Conservation (phyloP, 192 early-diverging fungal species). For the Umbelopsis vinacea region DNA sequence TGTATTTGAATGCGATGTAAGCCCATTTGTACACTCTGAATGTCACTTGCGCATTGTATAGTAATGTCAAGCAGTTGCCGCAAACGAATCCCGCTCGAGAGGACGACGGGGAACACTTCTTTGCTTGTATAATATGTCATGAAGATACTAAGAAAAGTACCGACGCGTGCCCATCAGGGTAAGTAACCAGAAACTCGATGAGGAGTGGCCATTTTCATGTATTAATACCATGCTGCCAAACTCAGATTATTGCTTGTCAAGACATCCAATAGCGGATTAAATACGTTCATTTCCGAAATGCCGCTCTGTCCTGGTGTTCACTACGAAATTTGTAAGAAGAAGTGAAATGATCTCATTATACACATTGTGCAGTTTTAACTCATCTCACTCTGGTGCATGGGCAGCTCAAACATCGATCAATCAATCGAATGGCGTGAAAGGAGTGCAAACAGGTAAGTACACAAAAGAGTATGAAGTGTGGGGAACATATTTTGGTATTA, state of each 20-base stretch:
- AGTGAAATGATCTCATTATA: not conserved
- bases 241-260: not conserved
- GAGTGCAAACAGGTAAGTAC: not conserved
- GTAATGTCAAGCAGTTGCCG: not conserved
- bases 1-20: slow-evolving; percentile 13
- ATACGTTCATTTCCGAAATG: not conserved
- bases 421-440: not conserved
- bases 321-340: slow-evolving; percentile 6
- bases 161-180: not conserved
- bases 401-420: slow-evolving; percentile 5
- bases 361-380: no score
- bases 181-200: not conserved
- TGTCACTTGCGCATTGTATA: not conserved
- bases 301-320: not conserved
- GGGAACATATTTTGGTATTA: slow-evolving; percentile 1
- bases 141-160: not conserved
- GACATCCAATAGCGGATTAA: not conserved
- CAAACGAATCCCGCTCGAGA: not conserved
- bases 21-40: not conserved
- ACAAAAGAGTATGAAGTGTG: not conserved
- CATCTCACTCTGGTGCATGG: not conserved
- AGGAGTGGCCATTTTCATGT: not conserved
- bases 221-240: not conserved
- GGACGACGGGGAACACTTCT: not conserved
- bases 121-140: slow-evolving; percentile 4